A percentile compares a stretch with the other conserved stretches of the same genome.
Evolutionary conservation across 164 flowering plant genomes (phyloP).

Genomic region (Umbellularia californica): DNA sequence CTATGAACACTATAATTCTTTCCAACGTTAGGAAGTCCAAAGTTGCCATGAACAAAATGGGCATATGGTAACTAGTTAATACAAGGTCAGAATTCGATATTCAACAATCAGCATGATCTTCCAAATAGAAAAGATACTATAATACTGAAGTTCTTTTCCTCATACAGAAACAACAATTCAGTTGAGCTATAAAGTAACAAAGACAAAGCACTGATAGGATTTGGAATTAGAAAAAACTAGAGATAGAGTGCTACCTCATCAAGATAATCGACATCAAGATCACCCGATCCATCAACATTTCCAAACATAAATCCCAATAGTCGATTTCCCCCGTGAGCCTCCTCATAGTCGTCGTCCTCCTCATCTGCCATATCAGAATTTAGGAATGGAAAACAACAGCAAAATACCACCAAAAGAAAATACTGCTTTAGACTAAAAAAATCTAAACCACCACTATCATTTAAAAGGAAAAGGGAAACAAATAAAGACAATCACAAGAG

Average conservation of each 20-base stretch:
- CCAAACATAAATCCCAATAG: constrained; percentile 96
- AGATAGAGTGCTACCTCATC: constrained; percentile 60
- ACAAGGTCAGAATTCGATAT: neutral
- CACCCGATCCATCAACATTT: constrained; percentile 89
- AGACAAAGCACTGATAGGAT: neutral
- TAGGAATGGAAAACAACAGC: neutral
- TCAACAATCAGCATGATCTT: neutral
- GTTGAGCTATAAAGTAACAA: neutral
- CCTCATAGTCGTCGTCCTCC: constrained; percentile 87
- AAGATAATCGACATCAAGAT: constrained; percentile 94
- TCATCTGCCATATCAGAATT: constrained; percentile 48
- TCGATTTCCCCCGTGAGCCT: constrained; percentile 57
- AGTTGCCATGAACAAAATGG: neutral
- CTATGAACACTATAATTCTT: too few species aligned
- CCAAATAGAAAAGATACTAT: neutral
- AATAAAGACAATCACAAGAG: neutral
- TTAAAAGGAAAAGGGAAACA: neutral
- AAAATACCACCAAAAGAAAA: neutral
- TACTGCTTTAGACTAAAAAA: neutral
- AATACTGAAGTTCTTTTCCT: neutral
- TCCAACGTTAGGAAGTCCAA: neutral
- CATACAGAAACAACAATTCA: neutral
- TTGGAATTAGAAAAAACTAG: neutral
- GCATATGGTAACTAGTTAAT: neutral
- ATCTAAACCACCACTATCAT: neutral